A percentile compares a stretch with the other conserved stretches of the same genome.
phyloP scores from a whole-genome alignment of 202 grass and related monocot species.

The Sporobolus alterniflorus region DNA sequence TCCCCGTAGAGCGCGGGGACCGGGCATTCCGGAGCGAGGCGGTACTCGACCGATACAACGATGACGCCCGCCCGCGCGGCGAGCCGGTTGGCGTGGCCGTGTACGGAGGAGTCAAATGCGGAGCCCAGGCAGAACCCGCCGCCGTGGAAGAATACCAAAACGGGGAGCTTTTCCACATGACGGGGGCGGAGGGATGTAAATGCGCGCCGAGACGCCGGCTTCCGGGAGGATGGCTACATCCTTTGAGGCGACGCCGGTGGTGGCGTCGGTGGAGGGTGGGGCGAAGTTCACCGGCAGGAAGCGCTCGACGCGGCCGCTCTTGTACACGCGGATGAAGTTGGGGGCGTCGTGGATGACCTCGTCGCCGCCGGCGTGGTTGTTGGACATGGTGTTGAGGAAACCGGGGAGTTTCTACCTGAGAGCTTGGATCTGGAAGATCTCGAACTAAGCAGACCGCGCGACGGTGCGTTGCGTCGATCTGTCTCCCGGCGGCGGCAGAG shows the following conservation, averaged over 20 bases:
- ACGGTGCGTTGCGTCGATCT: not conserved
- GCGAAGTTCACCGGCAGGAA: slow-evolving; percentile 58
- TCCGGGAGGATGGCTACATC: slow-evolving; percentile 47
- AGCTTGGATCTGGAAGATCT: not conserved
- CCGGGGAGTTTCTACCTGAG: not conserved
- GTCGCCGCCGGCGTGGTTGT: slow-evolving; percentile 29
- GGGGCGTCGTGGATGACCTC: slow-evolving; percentile 65
- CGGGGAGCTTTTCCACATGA: slow-evolving; percentile 34
- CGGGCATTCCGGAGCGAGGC: slow-evolving; percentile 68
- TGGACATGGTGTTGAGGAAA: slow-evolving; percentile 30
- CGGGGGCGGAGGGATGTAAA: slow-evolving; percentile 42
- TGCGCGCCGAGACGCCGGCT: slow-evolving; percentile 27
- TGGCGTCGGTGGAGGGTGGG: slow-evolving; percentile 36
- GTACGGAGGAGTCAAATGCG: slow-evolving; percentile 50
- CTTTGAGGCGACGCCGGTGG: slow-evolving; percentile 58
- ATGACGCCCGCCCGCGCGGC: slow-evolving; percentile 46
- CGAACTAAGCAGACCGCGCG: not conserved
- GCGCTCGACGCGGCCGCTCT: slow-evolving; percentile 75
- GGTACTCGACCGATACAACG: slow-evolving; percentile 74
- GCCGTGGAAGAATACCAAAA: slow-evolving; percentile 80
- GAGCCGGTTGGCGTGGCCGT: slow-evolving; percentile 65
- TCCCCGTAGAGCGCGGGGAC: slow-evolving; percentile 71
- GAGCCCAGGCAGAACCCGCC: slow-evolving; percentile 87
- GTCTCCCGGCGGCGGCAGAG: not conserved
- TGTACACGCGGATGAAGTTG: slow-evolving; percentile 72